These are phyloP conservation scores for Starmera caribaea DNA, from an alignment of 805 yeast genomes.

Conservation along the genomic window DNA sequence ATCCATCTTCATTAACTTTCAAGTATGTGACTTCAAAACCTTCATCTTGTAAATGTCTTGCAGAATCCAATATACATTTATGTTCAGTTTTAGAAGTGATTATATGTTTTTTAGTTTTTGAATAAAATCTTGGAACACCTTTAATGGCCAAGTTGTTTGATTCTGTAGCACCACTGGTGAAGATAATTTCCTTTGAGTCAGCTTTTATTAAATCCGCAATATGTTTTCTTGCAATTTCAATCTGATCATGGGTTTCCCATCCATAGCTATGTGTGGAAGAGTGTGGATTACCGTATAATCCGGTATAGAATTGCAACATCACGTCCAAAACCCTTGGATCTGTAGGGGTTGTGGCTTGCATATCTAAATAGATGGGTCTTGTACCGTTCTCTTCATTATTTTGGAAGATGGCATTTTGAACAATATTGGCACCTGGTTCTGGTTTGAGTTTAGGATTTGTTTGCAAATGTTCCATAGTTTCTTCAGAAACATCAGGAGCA, in stretches of 20 bases:
- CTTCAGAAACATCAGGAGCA: slow-evolving; percentile 9
- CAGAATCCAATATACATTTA: slow-evolving; percentile 96
- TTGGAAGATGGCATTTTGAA: slow-evolving; percentile 26
- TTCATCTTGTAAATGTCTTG: slow-evolving; percentile 90
- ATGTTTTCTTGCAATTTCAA: slow-evolving; percentile 76
- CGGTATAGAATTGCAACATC: slow-evolving; percentile 81
- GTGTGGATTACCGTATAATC: slow-evolving; percentile 96
- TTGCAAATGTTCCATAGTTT: not conserved
- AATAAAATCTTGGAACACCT: slow-evolving; percentile 92
- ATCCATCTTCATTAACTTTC: slow-evolving; percentile 74
- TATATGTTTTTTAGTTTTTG: slow-evolving; percentile 82
- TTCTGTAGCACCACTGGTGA: slow-evolving; percentile 98
- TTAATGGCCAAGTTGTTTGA: slow-evolving; percentile 90
- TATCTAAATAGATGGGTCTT: slow-evolving; percentile 91
- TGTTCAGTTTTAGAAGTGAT: slow-evolving; percentile 97
- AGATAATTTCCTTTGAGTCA: slow-evolving; percentile 92
- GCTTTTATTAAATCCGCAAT: slow-evolving; percentile 83
- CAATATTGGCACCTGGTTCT: slow-evolving; percentile 20
- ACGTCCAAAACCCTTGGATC: slow-evolving; percentile 93
- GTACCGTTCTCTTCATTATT: slow-evolving; percentile 43
- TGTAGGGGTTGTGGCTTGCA: slow-evolving; percentile 97
- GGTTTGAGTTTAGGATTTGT: not conserved
- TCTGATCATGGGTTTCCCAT: slow-evolving; percentile 95
- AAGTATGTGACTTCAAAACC: slow-evolving; percentile 94
- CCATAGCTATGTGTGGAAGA: slow-evolving; percentile 96